Base-by-base conservation (phyloP, 495 filamentous ascomycete genomes). In the Glonium stellatum region DNA sequence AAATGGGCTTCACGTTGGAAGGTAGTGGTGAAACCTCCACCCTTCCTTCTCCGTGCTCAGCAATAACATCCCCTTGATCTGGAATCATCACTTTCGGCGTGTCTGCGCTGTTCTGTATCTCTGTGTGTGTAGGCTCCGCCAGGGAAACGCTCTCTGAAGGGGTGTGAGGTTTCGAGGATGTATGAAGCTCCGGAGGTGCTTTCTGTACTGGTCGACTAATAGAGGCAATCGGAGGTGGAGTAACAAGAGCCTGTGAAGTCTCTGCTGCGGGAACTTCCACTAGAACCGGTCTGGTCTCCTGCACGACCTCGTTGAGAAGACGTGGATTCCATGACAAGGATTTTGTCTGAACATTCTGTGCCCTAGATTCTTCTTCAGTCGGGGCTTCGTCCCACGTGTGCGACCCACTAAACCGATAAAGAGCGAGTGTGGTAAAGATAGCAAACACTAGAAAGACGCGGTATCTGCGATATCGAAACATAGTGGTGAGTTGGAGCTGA, bases 391-490 rank as follows among this genome's bases (percentile, higher is more conserved):
- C 31, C 48, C 68, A 69, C 56, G 70, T 46, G 21, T 57, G 76
- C 54, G 58, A 58, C 10, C 58, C 56, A 1, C 61, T 49, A 37
- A 88, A 85, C 69, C 89, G 82, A 64, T 89, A 80, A 21, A 92
- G 71, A 15, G 84, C 73, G 46, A 90, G 72, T 31, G 86, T 72
- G 52, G 85, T 72, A 50, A 88, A 70, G 53, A 83, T 78, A 49
- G 88, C 84, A 68, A 88, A 86, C 64, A 88, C 73, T 50, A 91
- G 69, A 61, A 89, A 86, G 50, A 86, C 77, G 55, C 90, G 84
- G 67, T 90, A 92, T 73, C 89, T 80, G 54, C 90, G 85, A 63
- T 87, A 72, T 41, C 88, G 86, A 58, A 88, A 75, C 90, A 93
- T 92, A 44, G 25, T 56, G 56, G 54, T 13, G 18, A 13, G 39